Evolutionary conservation across 2,329 filamentous ascomycete species (phyloP), one percentile per base, ranked within the genome.

Genomic region (Onygenales sp.): DNA sequence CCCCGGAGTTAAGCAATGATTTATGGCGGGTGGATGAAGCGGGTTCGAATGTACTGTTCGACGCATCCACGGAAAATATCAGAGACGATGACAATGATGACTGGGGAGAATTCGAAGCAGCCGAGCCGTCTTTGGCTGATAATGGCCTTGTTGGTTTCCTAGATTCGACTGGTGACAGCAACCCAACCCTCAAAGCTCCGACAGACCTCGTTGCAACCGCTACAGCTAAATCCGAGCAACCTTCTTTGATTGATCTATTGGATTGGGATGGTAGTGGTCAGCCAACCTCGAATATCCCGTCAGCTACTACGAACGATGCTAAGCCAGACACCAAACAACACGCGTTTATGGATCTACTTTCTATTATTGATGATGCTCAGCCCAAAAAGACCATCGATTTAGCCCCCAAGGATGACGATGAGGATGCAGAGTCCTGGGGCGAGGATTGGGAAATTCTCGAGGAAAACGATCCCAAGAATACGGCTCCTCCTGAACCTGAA

Each of bases 11-110:
- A 49, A 31, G n/a, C 21, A 44, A 47, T 27, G 7, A 7, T 14
- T 36, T 51, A 17, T 36, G 41, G 35, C 41, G 49, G 27, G 21
- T 27, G 21, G 41, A 48, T 11, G 47, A 51, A 44, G 36, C 33
- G n/a, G 49, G 47, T 10, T 31, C 41, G 13, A 78, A 82, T 58
- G 77, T 88, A 3, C 70, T 88, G 2, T 88, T 88, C 64, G 84
- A 88, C 66, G 84, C 79, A 38, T 58, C 65, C 35, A 57, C 63
- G 7, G 69, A 71, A 45, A 50, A 49, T 39, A 54, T 55, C 33
- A 58, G 60, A 10, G 64, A 66, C 33, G 62, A 66, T 35, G 60
- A 59, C 8, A 68, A 71, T 36, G 72, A 74, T 47, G 70, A 71
- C 8, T 75, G 72, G 72, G 73, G 72, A n/a, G 72, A 74, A 43